Evolutionary conservation across 768 basidiomycete species (phyloP), one percentile per base, ranked within the genome.

Genomic region (Amyloporia xantha): DNA sequence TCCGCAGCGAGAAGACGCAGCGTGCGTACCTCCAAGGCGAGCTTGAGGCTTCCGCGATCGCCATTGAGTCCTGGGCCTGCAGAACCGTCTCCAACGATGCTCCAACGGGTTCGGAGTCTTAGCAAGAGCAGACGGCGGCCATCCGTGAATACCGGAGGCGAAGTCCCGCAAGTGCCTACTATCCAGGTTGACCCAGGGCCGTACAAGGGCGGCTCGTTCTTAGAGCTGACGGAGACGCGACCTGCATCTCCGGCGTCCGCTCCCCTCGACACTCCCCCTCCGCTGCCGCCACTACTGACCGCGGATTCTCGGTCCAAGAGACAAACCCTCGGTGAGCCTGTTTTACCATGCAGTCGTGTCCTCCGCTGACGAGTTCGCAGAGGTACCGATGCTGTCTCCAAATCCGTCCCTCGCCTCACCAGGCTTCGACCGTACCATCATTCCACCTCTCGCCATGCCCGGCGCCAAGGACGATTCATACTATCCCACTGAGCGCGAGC

Each of bases 1-100:
- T 73, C 74, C 4, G 81, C 87, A 4, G 87, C 88, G 1, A 76
- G 78, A 49, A 75, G 68, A 50, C 75, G 86, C 35, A 85, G 82
- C 61, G 69, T 72, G 37, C 72, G 83, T 1, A 71, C 78, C 6
- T 86, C 84, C 4, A 78, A 82, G 54, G 75, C 78, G 20, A 86
- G 83, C 58, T 66, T 90, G 6, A 77, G 86, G 1, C 67, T 87
- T 20, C 81, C 78, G 0, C 66, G 66, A 51, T 43, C 71, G 42
- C 42, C 68, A 33, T 59, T 42, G 40, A 38, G 35, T 12, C 21
- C 56, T 26, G 26, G 30, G n/a, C 21, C 21, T 7, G n/a, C 15
- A 7, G 44, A 45, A 23, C 20, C 11, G 37, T 38, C 36, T 12
- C 9, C 23, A n/a, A 37, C 46, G 36, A 21, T 33, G n/a, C 20